Evolutionary conservation across 345 rosid species (phyloP), one percentile per base, ranked within the genome.

Genomic region (Citrus reticulata): DNA sequence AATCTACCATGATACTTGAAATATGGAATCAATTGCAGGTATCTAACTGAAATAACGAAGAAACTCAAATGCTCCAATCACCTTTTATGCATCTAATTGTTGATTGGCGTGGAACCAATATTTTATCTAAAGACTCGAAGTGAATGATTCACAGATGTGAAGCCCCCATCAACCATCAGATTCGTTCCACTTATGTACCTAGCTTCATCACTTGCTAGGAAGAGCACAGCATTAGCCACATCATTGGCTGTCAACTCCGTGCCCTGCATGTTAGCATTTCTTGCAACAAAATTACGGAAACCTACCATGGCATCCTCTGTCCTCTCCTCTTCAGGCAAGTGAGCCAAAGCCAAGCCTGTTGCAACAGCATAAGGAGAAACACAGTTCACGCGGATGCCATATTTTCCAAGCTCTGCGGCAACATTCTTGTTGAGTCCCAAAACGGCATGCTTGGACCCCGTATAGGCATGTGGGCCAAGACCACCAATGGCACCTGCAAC

Each of bases 321-420:
- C 80, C 95, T 87, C 81, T 93, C 92, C 1, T 89, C 97, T 83
- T 87, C 92, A 0, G 81, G 98, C 81, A 93, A 82, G 88, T 92
- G 93, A 84, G 96, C 91, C 79, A 93, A 17, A 0, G 98, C 85
- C 77, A 95, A 86, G 40, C 83, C 80, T 0, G 98, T 95, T 2
- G 84, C 73, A 39, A 92, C 91, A 1, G 83, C 90, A n/a, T 93
- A 95, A 70, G 99, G 98, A 4, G 99, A 95, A 72, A 95, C 93
- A 22, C 98, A 95, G 89, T 95, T 95, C 68, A 95, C 95, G 0
- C 98, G 94, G 72, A 95, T 95, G 79, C 98, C 97, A 17, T 95
- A 81, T 74, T 89, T 88, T 74, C 99, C 99, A 19, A 95, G 87
- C 88, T 95, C 99, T 0, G 98, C 98, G 14, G 98, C 98, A 19